Evolutionary conservation across 148 eudicot genomes (phyloP), one percentile per base, ranked within the genome.

Genomic region (Bassia scoparia): DNA sequence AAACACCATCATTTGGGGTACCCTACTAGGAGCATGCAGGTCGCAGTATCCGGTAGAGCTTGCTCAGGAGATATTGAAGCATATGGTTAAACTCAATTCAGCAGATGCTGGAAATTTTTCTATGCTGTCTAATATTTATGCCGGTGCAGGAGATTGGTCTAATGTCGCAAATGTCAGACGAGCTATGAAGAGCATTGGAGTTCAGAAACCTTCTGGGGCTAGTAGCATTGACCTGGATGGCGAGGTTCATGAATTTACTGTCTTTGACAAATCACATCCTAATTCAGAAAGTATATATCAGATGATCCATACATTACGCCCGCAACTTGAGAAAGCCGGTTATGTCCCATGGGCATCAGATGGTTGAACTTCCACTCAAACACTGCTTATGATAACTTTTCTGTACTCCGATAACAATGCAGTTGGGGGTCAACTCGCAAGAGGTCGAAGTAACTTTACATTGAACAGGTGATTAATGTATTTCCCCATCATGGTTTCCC

Each of bases 1-100:
- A 14, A 91, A 91, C 81, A 83, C 63, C 14, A 71, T 87, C 38
- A 91, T 94, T 48, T 94, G 97, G 98, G 85, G 93, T 33, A 83
- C 90, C 35, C 90, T 94, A 61, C 76, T 91, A 79, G 90, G 84
- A 46, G 96, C 98, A 68, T 94, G 98, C 67, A 83, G 93, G 50
- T 71, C 83, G 87, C 97, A 94, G 77, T 85, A 89, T 59, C 90
- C 84, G 24, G 78, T 81, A 15, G 87, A 84, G 67, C 79, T 85
- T 78, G 93, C 91, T 26, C 78, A 82, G 43, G 87, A 87, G 72
- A 89, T 86, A 68, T 83, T 83, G 33, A 78, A 87, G 68, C 84
- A 80, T 17, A 48, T 88, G 78, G 71, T 79, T 69, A 73, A 85
- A 44, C 67, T 84, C 64, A 86, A 91, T 49, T 83, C 90, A 64